Evolutionary conservation across 345 rosid genomes (phyloP), one percentile per base, ranked within the genome.

Genomic region (Populus davidiana): DNA sequence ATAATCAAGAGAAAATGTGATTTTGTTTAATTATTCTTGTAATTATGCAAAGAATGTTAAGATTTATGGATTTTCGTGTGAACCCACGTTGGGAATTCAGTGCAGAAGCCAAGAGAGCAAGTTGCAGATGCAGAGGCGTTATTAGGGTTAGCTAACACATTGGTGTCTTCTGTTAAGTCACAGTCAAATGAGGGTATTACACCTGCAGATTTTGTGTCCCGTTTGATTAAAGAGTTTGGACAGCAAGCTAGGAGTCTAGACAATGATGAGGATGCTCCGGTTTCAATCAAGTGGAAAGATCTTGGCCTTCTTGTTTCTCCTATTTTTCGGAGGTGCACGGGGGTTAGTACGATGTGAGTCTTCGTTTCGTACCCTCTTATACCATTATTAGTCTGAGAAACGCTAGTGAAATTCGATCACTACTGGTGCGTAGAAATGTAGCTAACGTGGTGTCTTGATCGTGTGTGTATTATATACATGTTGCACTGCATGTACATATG

Each of bases 41-140:
- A 47, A 20, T 61, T 10, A 5, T 73, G 12, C 17, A 33, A 36
- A 36, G 23, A 61, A 39, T 27, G 35, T 59, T 16, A 59, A 73
- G 52, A 61, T 18, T 38, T 23, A n/a, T 61, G 39, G 74, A 44
- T 65, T 35, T 65, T 31, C 18, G 18, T 10, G 20, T 9, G 12
- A 6, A 21, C 77, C 44, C 41, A 31, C 13, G 25, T 27, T 70
- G 80, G 69, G 62, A 8, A 44, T 67, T 56, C 87, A 93, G 98
- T 96, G 75, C 88, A 79, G 54, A 93, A 87, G 83, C 98, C 99
- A 0, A 88, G 98, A 83, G 99, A 96, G 83, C 97, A 92, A 79
- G 86, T 96, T 61, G 96, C 94, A 8, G 98, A 95, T 82, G 99
- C 99, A 12, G 98, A 96, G 80, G 97, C 96, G 7, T 83, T 96